Conservation (phyloP, 139 green algal genomes). For the Pycnococcus provasolii region DNA sequence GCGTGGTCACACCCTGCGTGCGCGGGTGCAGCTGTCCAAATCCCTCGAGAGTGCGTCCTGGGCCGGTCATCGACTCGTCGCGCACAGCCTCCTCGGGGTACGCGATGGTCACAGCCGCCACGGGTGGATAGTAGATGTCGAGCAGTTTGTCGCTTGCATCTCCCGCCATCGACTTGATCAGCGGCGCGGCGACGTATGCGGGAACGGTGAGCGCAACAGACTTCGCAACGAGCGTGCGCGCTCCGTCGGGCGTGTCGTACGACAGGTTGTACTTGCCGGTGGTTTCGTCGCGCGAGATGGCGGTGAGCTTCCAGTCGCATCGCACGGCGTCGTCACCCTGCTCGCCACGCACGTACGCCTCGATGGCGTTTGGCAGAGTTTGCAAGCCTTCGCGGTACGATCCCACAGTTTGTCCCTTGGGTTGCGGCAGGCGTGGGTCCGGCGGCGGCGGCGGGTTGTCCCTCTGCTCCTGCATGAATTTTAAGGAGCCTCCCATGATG, state of each 20-base stretch:
- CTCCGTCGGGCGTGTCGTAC: slow-evolving; percentile 82
- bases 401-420: slow-evolving; percentile 85
- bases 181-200: slow-evolving; percentile 70
- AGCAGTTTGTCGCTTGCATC: slow-evolving; percentile 50
- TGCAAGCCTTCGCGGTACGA: slow-evolving; percentile 80
- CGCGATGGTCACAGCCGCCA: slow-evolving; percentile 80
- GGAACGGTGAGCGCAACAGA: slow-evolving; percentile 78
- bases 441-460: slow-evolving; percentile 66
- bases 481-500: slow-evolving; percentile 79
- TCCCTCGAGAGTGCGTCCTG: slow-evolving; percentile 32
- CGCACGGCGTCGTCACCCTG: slow-evolving; percentile 33
- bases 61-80: slow-evolving; percentile 38
- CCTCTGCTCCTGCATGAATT: slow-evolving; percentile 56
- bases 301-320: slow-evolving; percentile 74
- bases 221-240: slow-evolving; percentile 30
- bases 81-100: slow-evolving; percentile 50
- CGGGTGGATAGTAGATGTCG: slow-evolving; percentile 90
- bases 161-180: slow-evolving; percentile 43
- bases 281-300: slow-evolving; percentile 46
- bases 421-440: slow-evolving; percentile 75
- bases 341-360: too few species aligned
- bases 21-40: slow-evolving; percentile 97
- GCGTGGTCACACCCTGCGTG: slow-evolving; percentile 78
- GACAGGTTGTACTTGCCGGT: slow-evolving; percentile 32
- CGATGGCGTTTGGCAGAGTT: slow-evolving; percentile 56